These are phyloP conservation scores for Atractiella rhizophila DNA, from an alignment of 768 basidiomycete genomes.

Conservation along the genomic window DNA sequence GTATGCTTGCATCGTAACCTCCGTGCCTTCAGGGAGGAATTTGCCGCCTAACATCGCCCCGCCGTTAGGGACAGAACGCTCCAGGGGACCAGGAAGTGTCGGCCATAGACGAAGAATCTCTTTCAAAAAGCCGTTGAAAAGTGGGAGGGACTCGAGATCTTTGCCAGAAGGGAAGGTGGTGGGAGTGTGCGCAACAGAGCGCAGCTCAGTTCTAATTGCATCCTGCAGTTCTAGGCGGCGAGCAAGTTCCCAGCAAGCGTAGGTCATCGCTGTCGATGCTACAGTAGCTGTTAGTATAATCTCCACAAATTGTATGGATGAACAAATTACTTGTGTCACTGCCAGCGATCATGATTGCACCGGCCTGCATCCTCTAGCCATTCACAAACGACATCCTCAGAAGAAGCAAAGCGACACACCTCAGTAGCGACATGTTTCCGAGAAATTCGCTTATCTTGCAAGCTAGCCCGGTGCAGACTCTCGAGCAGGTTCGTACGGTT, in stretches of 20 bases:
- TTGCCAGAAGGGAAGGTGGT: background rate
- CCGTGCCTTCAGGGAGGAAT: background rate
- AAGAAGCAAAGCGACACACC: background rate
- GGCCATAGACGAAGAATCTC: background rate
- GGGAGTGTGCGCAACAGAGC: background rate
- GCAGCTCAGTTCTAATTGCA: background rate
- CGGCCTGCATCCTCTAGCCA: too few species aligned
- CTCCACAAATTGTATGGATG: background rate
- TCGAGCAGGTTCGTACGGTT: background rate
- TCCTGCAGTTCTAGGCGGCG: background rate
- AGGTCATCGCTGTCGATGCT: conserved; percentile 1
- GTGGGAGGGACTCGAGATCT: background rate
- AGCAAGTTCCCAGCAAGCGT: background rate
- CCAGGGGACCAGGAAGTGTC: background rate
- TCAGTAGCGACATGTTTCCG: background rate
- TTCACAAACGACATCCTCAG: too few species aligned
- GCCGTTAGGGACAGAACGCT: background rate
- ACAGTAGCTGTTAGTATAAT: background rate
- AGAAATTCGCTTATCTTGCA: background rate
- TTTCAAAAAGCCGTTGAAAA: conserved; percentile 1
- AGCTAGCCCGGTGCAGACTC: background rate
- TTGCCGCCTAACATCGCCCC: background rate
- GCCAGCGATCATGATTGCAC: background rate
- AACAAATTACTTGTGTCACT: background rate
- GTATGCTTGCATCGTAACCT: conserved; percentile 1